Evolutionary conservation across 2,329 filamentous ascomycete species (phyloP), one percentile per base, ranked within the genome.

Genomic region (Monilinia polystroma): DNA sequence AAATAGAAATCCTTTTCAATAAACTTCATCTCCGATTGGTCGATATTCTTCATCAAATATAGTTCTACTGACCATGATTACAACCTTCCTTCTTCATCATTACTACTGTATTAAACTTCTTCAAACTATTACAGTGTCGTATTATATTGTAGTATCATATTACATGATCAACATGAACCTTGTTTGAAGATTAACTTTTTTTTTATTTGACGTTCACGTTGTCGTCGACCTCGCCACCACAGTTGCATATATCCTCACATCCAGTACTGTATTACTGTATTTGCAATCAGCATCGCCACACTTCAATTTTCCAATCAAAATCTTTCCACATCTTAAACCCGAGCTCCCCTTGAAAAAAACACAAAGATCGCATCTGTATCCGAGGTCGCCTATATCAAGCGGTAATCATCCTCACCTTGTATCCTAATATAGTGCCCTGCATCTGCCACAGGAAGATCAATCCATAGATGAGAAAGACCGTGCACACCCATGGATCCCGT

Each of bases 381-480:
- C 57, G 29, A 60, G 57, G 45, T 60, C 57, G 45, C 43, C 57
- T 60, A 38, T 60, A 49, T 35, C 18, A 16, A 38, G 38, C 43
- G 14, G 32, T 20, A 38, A 60, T 23, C 20, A 60, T 38, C 45
- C n/a, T 60, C 58, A n/a, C 32, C 32, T 41, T 43, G 6, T 16
- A 54, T 56, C 54, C 45, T 23, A 55, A 26, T 51, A 51, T 35
- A 60, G 29, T 32, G n/a, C 23, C 29, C 38, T 60, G 45, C 58
- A 60, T 51, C 45, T 35, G 32, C 45, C 58, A 51, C 29, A 8
- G 8, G 58, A 38, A 38, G 58, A 51, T 60, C 58, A 26, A 38
- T 60, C 45, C 58, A 35, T 60, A 38, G 45, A 23, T 38, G 43
- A 10, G 12, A 12, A 38, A 38, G 29, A 8, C 58, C 29, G 45